Evolutionary conservation across 306 rosid genomes (phyloP).

Genomic region (Lathyrus aphaca): DNA sequence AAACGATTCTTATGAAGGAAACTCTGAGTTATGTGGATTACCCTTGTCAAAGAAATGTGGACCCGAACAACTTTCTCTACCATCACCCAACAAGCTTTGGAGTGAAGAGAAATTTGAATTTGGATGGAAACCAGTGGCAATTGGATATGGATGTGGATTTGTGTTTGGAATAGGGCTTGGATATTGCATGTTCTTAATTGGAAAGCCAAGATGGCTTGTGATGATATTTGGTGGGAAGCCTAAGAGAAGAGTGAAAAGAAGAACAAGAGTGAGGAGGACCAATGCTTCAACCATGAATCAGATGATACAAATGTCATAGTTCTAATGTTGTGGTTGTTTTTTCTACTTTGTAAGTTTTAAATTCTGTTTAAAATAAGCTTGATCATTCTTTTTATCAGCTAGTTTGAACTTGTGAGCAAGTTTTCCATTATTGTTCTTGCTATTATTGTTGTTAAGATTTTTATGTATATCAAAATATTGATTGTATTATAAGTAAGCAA

Average conservation of each 20-base stretch:
- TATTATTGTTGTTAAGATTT: too few species aligned
- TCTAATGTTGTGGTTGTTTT: neutral
- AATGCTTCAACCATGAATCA: neutral
- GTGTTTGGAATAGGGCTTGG: constrained; percentile 37
- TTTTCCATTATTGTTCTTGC: too few species aligned
- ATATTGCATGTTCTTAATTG: constrained; percentile 18
- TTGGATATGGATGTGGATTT: constrained; percentile 50
- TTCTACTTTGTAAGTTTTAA: too few species aligned
- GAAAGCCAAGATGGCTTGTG: constrained; percentile 1
- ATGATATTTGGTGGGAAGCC: neutral
- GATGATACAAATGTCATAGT: neutral
- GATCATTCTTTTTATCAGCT: too few species aligned
- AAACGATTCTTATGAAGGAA: constrained; percentile 41
- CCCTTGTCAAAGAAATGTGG: constrained; percentile 39
- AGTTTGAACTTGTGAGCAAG: too few species aligned
- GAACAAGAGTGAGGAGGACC: neutral
- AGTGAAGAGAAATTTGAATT: constrained; percentile 24
- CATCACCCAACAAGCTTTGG: neutral
- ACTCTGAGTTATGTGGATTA: constrained; percentile 40
- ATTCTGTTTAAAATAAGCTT: too few species aligned
- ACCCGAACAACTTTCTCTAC: neutral
- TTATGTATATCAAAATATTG: too few species aligned
- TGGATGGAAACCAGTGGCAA: constrained; percentile 44
- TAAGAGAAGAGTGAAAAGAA: neutral
- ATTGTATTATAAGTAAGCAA: too few species aligned